Conservation (phyloP, 257 asterid genomes). For the Salvia splendens region DNA sequence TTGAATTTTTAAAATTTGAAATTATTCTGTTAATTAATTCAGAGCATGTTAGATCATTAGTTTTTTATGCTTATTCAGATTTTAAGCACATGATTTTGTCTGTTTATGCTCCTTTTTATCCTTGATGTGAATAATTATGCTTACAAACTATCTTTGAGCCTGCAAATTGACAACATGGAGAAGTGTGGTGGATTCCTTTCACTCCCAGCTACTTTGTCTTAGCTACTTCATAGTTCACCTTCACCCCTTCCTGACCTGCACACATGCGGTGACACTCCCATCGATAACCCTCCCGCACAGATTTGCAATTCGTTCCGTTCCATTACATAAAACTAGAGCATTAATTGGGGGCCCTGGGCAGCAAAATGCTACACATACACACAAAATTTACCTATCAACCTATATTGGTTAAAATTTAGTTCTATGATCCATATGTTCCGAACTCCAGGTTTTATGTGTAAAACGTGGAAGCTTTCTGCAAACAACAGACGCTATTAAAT, state of each 20-base stretch:
- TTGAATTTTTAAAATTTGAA: neutral
- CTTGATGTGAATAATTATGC: neutral
- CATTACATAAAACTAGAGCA: neutral
- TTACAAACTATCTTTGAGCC: neutral
- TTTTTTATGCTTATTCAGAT: neutral
- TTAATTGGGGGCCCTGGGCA: neutral
- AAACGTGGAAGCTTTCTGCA: neutral
- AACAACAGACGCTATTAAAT: neutral
- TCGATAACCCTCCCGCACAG: neutral
- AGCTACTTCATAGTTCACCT: too few relatives aligned
- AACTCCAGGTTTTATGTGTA: neutral
- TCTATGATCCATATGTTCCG: neutral
- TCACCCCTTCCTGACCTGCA: too few relatives aligned
- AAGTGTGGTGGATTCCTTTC: neutral
- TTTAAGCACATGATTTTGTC: neutral
- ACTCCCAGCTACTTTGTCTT: too few relatives aligned
- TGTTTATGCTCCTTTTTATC: constrained; percentile 10
- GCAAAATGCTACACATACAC: neutral
- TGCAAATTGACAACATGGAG: neutral
- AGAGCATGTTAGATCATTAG: neutral
- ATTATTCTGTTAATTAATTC: too few relatives aligned
- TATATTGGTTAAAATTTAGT: neutral
- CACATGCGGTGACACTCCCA: too few relatives aligned
- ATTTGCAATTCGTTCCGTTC: neutral
- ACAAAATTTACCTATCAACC: neutral